These are phyloP conservation scores for Cymbopogon citratus DNA, from an alignment of 176 grass and related monocot species.

Conservation along the genomic window DNA sequence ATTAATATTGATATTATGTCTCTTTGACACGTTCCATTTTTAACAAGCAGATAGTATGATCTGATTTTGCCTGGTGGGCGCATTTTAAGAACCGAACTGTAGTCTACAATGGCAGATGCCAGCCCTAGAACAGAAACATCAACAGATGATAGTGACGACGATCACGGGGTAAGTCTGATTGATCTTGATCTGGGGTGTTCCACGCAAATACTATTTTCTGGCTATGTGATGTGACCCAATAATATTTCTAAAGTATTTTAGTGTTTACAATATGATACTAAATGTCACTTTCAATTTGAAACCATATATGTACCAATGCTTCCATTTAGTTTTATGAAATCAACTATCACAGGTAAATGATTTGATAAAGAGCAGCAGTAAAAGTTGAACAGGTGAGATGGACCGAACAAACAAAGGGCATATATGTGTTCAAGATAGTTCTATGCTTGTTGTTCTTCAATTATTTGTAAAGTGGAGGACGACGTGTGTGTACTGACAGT, in stretches of 20 bases:
- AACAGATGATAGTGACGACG: constrained; percentile 85
- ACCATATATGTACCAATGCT: not conserved
- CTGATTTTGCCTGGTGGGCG: not conserved
- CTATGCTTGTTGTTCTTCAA: not conserved
- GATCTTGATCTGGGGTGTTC: constrained; percentile 1
- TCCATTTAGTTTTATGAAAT: constrained; percentile 12
- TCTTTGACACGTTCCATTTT: constrained; percentile 12
- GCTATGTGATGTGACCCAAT: constrained; percentile 7
- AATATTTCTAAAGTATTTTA: not conserved
- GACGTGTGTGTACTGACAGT: not conserved
- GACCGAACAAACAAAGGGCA: not conserved
- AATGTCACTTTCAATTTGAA: constrained; percentile 8
- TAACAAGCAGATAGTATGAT: constrained; percentile 10
- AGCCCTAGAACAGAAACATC: constrained; percentile 95
- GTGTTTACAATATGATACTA: too few species aligned
- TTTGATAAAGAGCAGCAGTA: not conserved
- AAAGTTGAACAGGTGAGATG: not conserved
- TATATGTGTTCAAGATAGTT: constrained; percentile 22
- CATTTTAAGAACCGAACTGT: constrained; percentile 24
- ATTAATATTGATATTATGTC: not conserved
- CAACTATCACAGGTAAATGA: not conserved
- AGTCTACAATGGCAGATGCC: constrained; percentile 74
- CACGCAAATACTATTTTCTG: not conserved
- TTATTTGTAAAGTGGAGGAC: not conserved
- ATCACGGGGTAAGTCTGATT: constrained; percentile 38